Evolutionary conservation across 2,329 filamentous ascomycete genomes (phyloP), one percentile per base, ranked within the genome.

Genomic region (Fusarium hainanense): DNA sequence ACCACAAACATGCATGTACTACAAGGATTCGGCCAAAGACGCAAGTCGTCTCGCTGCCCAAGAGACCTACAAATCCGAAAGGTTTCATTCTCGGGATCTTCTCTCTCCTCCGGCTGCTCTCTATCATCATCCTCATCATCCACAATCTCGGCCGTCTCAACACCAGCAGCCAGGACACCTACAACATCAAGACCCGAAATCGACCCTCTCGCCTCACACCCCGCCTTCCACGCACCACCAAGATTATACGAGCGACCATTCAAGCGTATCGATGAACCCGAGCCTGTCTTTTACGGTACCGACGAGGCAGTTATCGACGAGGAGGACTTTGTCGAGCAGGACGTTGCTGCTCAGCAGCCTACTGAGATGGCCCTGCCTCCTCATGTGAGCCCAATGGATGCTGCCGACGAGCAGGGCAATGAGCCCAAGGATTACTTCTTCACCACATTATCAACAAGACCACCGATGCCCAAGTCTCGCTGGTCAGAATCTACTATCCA

Each of bases 401-500:
- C 71, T 55, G 57, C 66, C 49, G 66, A 70, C 48, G 62, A 74
- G 44, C 70, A 75, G 41, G 32, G 55, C 40, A 69, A 74, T 8
- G 74, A 77, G 27, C 68, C 76, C 10, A 68, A 69, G 25, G 79
- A 80, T 41, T 81, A 80, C 71, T 82, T 80, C 71, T 71, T 75
- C 60, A 60, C 75, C 64, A 72, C 74, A 32, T 63, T 78, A 41
- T 55, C 74, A 43, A 69, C 72, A 62, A 74, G 76, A 20, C 78
- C 79, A 21, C 66, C 73, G 6, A 62, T 80, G 67, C 78, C 76
- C 4, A 75, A 77, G 52, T 82, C 81, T 21, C 78, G 77, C 58
- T 83, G 81, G 81, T 83, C 81, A 41, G 81, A 81, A 55, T 83
- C 81, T 10, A 83, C 81, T 30, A 78, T 82, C 58, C 75, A 79